Conservation (phyloP, 257 asterid genomes). For the Solanum sejunctum region DNA sequence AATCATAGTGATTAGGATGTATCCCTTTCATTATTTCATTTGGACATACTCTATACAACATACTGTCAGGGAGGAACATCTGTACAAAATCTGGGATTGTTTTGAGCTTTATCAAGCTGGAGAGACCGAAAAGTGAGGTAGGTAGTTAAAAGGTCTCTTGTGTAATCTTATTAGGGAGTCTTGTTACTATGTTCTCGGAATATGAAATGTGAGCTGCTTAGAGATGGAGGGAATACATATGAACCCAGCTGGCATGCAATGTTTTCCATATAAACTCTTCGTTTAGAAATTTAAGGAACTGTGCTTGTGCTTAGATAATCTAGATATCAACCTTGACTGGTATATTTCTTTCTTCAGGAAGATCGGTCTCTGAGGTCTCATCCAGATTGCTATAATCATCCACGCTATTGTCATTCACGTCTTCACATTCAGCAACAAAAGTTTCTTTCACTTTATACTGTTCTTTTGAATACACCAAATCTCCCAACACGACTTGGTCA, state of each 20-base stretch:
- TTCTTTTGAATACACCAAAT: slow-evolving; percentile 77
- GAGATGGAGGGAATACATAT: neutral
- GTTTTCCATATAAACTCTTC: neutral
- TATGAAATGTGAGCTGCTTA: neutral
- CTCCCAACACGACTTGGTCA: slow-evolving; percentile 67
- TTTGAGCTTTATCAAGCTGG: neutral
- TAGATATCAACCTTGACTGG: slow-evolving; percentile 51
- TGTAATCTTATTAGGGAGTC: neutral
- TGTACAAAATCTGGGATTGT: neutral
- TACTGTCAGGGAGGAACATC: neutral
- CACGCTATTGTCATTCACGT: slow-evolving; percentile 20
- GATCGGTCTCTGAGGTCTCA: slow-evolving; percentile 41
- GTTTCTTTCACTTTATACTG: slow-evolving; percentile 27
- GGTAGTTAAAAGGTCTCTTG: neutral
- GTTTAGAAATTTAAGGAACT: neutral
- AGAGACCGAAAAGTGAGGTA: neutral
- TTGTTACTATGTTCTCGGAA: neutral
- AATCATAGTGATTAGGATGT: neutral
- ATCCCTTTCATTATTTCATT: neutral
- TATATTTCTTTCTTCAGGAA: slow-evolving; percentile 32
- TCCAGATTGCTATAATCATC: slow-evolving; percentile 26
- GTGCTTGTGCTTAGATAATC: neutral
- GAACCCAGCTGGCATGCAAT: neutral
- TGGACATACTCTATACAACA: neutral
- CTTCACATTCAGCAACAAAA: slow-evolving; percentile 31